phyloP scores from a whole-genome alignment of 371 early-diverging fungal genomes.

The Mucor circinelloides region DNA sequence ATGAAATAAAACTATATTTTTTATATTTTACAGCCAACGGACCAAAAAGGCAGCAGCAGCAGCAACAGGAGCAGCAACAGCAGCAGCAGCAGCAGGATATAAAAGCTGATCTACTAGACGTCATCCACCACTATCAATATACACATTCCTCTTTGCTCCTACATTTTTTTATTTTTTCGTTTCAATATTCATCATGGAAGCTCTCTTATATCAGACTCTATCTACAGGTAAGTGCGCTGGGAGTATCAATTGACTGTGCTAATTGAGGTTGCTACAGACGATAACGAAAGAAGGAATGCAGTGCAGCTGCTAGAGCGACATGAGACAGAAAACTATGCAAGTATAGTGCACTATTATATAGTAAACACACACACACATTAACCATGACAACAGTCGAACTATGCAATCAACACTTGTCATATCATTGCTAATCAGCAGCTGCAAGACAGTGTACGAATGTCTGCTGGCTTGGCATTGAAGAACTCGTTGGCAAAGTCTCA shows the following conservation, averaged over 20 bases:
- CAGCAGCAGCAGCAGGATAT: not conserved
- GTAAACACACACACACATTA: not conserved
- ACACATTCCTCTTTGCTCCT: not conserved
- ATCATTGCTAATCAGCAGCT: not conserved
- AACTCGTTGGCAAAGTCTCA: not conserved
- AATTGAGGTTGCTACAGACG: not conserved
- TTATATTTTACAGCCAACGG: constrained; percentile 1
- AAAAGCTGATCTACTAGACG: not conserved
- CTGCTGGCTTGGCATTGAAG: constrained; percentile 1
- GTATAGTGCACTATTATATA: not conserved
- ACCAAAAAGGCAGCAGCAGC: not conserved
- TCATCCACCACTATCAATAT: not conserved
- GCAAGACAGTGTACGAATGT: not conserved
- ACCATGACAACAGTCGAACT: not conserved
- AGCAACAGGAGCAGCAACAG: not conserved
- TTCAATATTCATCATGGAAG: not conserved
- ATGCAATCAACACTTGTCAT: not conserved
- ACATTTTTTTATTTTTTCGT: not conserved
- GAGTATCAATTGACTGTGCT: not conserved
- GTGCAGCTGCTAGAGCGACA: not conserved
- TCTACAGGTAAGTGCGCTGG: not conserved
- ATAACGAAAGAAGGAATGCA: not conserved
- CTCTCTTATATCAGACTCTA: not conserved
- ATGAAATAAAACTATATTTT: not conserved
- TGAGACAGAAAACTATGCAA: constrained; percentile 1